Base-by-base conservation (phyloP, 1,139 yeast genomes). In the Protomyces macrosporus region DNA sequence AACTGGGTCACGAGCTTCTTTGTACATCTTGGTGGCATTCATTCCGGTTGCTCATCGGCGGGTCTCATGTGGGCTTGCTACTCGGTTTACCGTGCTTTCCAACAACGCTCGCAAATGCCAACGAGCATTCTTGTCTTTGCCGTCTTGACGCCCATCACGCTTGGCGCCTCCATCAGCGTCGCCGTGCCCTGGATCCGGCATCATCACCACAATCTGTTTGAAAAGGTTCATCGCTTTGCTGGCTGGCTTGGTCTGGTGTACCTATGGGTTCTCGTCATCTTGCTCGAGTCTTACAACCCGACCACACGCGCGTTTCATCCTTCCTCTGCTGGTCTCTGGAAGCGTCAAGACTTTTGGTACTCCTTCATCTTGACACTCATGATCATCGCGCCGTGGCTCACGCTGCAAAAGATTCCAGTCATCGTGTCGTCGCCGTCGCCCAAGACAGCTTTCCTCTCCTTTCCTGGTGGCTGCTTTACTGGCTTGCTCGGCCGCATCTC, bases 191-290 rank as follows among this genome's bases (percentile, higher is more conserved):
- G 45, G 32, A 40, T 58, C 45, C 62, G 62, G 7, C 56, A 58
- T 42, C 32, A 39, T 40, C 62, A 52, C 30, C 62, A 58, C 36
- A 48, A 58, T 30, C 23, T 58, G 23, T 58, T 58, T 42, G 62
- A 58, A 30, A 51, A 48, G 32, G 45, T 58, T 12, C 62, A 58
- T 23, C 51, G 62, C 1, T 58, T 58, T 35, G 56, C 45, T 9
- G 62, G 62, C 12, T 58, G 62, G 62, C 62, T 58, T 10, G 62
- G 62, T 10, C 33, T 58, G 9, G 56, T 50, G 14, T 58, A 58
- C 30, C 45, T 58, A 14, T 58, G 62, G 62, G n/a, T 58, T 14
- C 56, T 58, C 35, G 56, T 58, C 12, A 35, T 58, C 33, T 42
- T 58, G 6, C 36, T 58, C 16, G 51, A 58, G 62, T 39, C 62